Base-by-base conservation (phyloP, 106 monocot species). In the Apostasia shenzhenica region DNA sequence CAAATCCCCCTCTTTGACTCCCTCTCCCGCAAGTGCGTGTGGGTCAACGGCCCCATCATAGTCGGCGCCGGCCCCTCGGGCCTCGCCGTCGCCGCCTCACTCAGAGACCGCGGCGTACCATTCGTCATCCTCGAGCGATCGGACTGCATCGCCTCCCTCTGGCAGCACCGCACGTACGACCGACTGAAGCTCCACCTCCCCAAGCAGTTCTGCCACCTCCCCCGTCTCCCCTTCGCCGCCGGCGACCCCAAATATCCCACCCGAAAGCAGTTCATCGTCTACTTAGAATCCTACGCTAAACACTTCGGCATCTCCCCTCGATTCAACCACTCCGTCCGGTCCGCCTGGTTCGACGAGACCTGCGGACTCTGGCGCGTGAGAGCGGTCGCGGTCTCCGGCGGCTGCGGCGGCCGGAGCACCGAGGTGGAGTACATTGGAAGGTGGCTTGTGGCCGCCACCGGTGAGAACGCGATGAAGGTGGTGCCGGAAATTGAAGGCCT, bases 401-500 rank as follows among this genome's bases (percentile, higher is more conserved):
- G 41, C 41, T 6, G 41, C 50, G 54, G 58, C 8, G 66, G 39
- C 39, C 67, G 53, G 53, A 63, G 71, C 8, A 57, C 58, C 13
- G 79, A 80, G 70, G 61, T 55, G 2, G 87, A 83, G 74, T 87
- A 87, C 71, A 81, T 87, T 11, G 80, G 83, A 45, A 65, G 59
- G 48, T 81, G 87, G 83, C 59, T 87, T 2, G 87, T 87, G 14
- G 83, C 71, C 5, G 87, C 87, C 55, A 80, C 87, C 7, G 87
- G 87, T 12, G 87, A 87, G 65, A 87, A 87, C 61, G 87, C 87
- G 0, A 83, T 83, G 77, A 72, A 63, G 13, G 72, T 83, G 6
- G 66, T 83, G 4, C 83, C 87, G 2, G 77, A 77, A 6, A 69
- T 87, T 2, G 71, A 74, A 14, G 80, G 86, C 11, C 63, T 70